phyloP scores from a whole-genome alignment of 306 rosid genomes.

The Ochetophila trinervis region DNA sequence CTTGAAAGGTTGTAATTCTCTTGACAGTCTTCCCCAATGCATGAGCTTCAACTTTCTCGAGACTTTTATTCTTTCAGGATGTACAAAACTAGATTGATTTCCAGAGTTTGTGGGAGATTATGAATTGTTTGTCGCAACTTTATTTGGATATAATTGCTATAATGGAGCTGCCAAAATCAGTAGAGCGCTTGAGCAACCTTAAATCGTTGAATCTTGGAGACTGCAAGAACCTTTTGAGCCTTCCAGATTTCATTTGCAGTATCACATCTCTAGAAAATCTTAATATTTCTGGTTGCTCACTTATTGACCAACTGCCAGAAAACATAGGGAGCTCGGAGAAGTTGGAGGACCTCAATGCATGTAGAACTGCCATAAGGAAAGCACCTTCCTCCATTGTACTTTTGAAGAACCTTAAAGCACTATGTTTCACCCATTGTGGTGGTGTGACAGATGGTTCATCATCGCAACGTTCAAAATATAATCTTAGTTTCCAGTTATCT shows the following conservation, averaged over 20 bases:
- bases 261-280: constrained; percentile 17
- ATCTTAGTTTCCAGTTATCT: constrained; percentile 9
- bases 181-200: neutral
- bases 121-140: constrained; percentile 1
- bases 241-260: constrained; percentile 9
- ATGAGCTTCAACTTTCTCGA: constrained; percentile 4
- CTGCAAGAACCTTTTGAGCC: constrained; percentile 2
- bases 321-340: constrained; percentile 12
- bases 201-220: neutral
- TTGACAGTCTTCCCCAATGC: neutral
- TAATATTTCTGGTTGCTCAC: constrained; percentile 1
- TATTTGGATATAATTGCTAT: constrained; percentile 10
- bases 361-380: constrained; percentile 13
- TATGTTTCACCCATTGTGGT: neutral
- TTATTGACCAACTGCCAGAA: constrained; percentile 3
- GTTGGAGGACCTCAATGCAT: constrained; percentile 9
- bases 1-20: neutral
- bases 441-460: neutral
- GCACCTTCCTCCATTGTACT: constrained; percentile 6
- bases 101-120: constrained; percentile 19
- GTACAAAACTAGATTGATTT: constrained; percentile 10
- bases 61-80: constrained; percentile 11
- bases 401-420: constrained; percentile 2
- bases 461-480: neutral
- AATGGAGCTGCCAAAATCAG: constrained; percentile 2